phyloP scores from a whole-genome alignment of 139 green algal genomes.

The Monoraphidium neglectum region DNA sequence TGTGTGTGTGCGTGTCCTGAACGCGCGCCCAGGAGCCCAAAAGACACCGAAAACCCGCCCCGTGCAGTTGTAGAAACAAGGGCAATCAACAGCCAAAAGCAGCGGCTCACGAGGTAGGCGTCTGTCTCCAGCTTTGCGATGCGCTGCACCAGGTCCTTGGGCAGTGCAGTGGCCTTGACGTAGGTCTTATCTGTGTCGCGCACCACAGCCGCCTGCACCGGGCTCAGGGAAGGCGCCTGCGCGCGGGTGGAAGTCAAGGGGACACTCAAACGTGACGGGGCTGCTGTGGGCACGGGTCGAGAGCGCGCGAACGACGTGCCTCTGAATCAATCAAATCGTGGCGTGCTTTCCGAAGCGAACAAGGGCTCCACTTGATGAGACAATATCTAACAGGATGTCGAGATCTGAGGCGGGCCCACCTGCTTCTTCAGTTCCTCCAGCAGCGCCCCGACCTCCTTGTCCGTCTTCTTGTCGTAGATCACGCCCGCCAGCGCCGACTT shows the following conservation, averaged over 20 bases:
- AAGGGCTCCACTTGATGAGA: neutral
- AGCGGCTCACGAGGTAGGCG: conserved; percentile 69
- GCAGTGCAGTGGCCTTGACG: conserved; percentile 54
- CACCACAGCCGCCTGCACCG: conserved; percentile 39
- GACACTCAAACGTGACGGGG: too few relatives aligned
- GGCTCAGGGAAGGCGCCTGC: neutral
- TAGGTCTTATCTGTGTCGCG: conserved; percentile 53
- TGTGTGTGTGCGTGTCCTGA: too few relatives aligned
- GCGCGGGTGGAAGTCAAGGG: neutral
- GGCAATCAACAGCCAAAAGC: too few relatives aligned
- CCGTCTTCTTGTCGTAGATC: conserved; percentile 72
- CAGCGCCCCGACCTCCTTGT: conserved; percentile 56
- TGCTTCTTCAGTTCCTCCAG: conserved; percentile 47
- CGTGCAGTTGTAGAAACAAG: too few relatives aligned
- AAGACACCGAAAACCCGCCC: too few relatives aligned
- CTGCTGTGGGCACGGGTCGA: too few relatives aligned
- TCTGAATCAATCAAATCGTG: too few relatives aligned
- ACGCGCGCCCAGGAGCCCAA: neutral
- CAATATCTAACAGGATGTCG: neutral
- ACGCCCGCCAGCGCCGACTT: conserved; percentile 82
- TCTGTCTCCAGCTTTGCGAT: conserved; percentile 72
- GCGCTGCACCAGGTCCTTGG: conserved; percentile 72
- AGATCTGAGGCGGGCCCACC: conserved; percentile 14
- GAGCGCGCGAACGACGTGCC: too few relatives aligned
- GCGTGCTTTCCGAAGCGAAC: neutral